Conservation (phyloP, 2,329 filamentous ascomycete genomes). For the Emmonsia crescens region DNA sequence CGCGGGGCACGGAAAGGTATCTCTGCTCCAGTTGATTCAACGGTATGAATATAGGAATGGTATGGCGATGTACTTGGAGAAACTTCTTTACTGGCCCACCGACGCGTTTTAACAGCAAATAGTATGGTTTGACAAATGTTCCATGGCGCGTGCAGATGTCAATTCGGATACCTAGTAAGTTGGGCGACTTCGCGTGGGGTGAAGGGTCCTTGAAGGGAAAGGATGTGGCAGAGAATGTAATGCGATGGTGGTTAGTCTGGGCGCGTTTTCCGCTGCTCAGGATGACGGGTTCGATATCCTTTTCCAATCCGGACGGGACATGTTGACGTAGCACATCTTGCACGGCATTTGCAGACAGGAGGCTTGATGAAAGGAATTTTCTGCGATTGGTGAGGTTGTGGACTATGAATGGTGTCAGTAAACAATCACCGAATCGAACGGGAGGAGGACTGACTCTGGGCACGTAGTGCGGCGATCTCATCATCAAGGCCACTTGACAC, state of each 20-base stretch:
- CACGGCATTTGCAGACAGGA: constrained; percentile 30
- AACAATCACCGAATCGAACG: neutral
- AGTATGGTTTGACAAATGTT: constrained; percentile 33
- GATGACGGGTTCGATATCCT: constrained; percentile 25
- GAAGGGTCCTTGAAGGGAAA: constrained; percentile 38
- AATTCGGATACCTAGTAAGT: constrained; percentile 33
- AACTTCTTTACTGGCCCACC: constrained; percentile 13
- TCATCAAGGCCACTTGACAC: constrained; percentile 22
- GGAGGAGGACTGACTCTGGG: constrained; percentile 27
- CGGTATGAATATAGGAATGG: constrained; percentile 36
- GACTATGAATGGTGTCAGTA: constrained; percentile 21
- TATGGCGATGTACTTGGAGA: constrained; percentile 32
- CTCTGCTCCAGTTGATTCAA: constrained; percentile 27
- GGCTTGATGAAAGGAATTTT: constrained; percentile 30
- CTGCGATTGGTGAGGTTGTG: constrained; percentile 28
- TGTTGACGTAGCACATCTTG: constrained; percentile 21
- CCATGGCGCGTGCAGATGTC: constrained; percentile 32
- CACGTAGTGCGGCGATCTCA: constrained; percentile 32
- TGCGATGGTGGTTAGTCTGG: constrained; percentile 32
- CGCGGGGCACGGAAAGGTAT: constrained; percentile 22
- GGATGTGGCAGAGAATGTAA: constrained; percentile 35
- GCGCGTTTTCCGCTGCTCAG: constrained; percentile 23
- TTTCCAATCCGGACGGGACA: constrained; percentile 7
- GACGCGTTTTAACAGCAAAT: constrained; percentile 27
- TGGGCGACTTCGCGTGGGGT: constrained; percentile 19